These are phyloP conservation scores for Staphylotrichum longicolle DNA, from an alignment of 495 filamentous ascomycete species.

Conservation along the genomic window DNA sequence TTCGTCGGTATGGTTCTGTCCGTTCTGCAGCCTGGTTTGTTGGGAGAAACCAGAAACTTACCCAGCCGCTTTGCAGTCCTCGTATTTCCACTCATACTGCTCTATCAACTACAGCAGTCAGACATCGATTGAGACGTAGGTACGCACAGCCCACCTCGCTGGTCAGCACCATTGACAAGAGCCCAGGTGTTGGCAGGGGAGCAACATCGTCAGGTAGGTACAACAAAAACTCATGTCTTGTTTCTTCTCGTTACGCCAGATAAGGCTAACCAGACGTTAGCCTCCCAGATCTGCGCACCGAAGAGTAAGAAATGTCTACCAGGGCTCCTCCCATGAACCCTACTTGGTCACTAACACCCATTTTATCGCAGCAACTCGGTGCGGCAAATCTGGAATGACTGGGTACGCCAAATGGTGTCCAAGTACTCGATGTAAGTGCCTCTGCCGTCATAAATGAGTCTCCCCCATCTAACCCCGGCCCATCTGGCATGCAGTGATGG, in stretches of 20 bases:
- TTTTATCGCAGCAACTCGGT: constrained; percentile 39
- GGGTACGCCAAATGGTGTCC: constrained; percentile 61
- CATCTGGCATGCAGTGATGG: constrained; percentile 51
- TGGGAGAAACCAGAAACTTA: background rate
- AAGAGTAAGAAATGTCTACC: constrained; percentile 32
- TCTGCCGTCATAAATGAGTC: too few relatives aligned
- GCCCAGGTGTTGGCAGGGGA: constrained; percentile 62
- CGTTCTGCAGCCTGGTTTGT: background rate
- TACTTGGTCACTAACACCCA: constrained; percentile 1
- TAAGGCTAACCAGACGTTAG: constrained; percentile 19
- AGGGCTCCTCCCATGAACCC: background rate
- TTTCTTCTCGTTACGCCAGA: background rate
- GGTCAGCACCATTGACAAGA: constrained; percentile 14
- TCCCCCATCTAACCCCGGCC: background rate
- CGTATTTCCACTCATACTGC: constrained; percentile 69
- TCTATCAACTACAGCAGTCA: constrained; percentile 63
- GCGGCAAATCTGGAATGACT: constrained; percentile 57
- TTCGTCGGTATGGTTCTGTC: constrained; percentile 42
- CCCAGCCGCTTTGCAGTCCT: constrained; percentile 17
- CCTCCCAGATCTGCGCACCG: constrained; percentile 69
- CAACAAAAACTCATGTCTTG: background rate
- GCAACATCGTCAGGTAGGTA: constrained; percentile 49
- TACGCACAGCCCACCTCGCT: constrained; percentile 33
- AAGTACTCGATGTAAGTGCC: constrained; percentile 60
- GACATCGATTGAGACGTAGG: constrained; percentile 38